Conservation (phyloP, 352 stramenopile species). For the Pythium aristosporum region DNA sequence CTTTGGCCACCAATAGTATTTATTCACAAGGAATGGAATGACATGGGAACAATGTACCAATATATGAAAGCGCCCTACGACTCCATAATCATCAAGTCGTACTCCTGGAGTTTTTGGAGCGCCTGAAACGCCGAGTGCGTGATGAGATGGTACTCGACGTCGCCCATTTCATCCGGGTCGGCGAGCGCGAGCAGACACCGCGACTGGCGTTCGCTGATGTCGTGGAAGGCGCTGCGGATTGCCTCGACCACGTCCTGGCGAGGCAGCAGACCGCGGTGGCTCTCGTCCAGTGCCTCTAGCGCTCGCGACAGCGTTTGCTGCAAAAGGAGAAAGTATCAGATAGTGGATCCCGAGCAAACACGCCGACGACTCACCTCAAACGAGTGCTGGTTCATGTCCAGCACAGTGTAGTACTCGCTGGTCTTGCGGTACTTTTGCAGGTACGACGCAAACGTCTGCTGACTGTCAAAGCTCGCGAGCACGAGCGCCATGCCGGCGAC, state of each 20-base stretch:
- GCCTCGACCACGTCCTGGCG: conserved; percentile 55
- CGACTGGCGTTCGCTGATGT: conserved; percentile 61
- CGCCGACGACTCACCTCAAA: conserved; percentile 44
- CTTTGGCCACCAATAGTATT: conserved; percentile 37
- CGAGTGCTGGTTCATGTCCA: conserved; percentile 78
- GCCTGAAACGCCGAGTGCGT: conserved; percentile 70
- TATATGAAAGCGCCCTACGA: conserved; percentile 28
- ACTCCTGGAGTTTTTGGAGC: conserved; percentile 81
- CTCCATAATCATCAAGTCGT: conserved; percentile 78
- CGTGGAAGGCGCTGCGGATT: conserved; percentile 60
- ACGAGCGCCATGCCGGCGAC: conserved; percentile 69
- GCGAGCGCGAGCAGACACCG: conserved; percentile 64
- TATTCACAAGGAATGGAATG: background rate
- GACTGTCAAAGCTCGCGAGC: conserved; percentile 64
- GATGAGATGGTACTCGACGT: conserved; percentile 71
- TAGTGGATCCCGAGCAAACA: background rate
- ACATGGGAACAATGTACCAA: background rate
- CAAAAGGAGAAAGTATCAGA: background rate
- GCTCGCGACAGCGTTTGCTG: conserved; percentile 57
- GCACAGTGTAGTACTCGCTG: conserved; percentile 73
- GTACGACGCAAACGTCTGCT: conserved; percentile 56
- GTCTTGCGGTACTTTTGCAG: conserved; percentile 68
- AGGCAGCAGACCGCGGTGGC: conserved; percentile 47
- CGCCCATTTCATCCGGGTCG: conserved; percentile 62
- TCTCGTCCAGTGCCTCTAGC: conserved; percentile 69